These are phyloP conservation scores for Phytophthora syringae DNA, from an alignment of 352 stramenopile species.

Conservation along the genomic window DNA sequence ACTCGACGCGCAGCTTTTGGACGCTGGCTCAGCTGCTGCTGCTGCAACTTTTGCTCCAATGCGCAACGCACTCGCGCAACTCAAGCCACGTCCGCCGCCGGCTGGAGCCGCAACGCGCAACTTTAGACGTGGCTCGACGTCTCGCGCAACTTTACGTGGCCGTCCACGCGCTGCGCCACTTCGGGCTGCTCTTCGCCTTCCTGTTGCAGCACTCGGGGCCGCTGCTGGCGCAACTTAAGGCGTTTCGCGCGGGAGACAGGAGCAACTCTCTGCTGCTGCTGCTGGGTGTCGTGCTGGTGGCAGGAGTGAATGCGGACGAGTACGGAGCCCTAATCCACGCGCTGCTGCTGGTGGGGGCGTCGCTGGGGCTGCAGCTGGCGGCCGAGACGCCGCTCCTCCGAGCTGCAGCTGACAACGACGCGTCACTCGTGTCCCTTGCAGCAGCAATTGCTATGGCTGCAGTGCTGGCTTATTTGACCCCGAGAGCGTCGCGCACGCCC, in stretches of 20 bases:
- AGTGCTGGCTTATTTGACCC: constrained; percentile 40
- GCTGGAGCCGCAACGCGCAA: constrained; percentile 21
- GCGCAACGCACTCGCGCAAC: neutral
- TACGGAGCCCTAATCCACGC: constrained; percentile 72
- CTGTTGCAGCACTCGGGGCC: constrained; percentile 59
- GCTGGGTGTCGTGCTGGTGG: constrained; percentile 61
- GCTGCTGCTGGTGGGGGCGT: constrained; percentile 50
- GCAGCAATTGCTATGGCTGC: constrained; percentile 36
- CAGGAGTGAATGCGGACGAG: constrained; percentile 62
- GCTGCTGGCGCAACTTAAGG: constrained; percentile 54
- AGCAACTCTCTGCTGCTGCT: constrained; percentile 46
- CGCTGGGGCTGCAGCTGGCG: constrained; percentile 45
- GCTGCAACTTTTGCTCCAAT: constrained; percentile 34
- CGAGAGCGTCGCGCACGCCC: constrained; percentile 34
- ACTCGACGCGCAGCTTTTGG: constrained; percentile 36
- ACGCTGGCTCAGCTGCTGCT: constrained; percentile 41
- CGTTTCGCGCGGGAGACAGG: constrained; percentile 31
- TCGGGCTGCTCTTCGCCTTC: constrained; percentile 76
- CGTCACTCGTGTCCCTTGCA: constrained; percentile 44
- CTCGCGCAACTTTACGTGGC: constrained; percentile 56
- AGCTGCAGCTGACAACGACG: constrained; percentile 27
- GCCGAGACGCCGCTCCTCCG: constrained; percentile 16
- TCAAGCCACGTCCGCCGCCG: constrained; percentile 5
- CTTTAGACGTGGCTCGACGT: constrained; percentile 44
- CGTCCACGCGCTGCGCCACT: constrained; percentile 66